These are phyloP conservation scores for Silene conica DNA, from an alignment of 148 eudicot genomes.

Conservation along the genomic window DNA sequence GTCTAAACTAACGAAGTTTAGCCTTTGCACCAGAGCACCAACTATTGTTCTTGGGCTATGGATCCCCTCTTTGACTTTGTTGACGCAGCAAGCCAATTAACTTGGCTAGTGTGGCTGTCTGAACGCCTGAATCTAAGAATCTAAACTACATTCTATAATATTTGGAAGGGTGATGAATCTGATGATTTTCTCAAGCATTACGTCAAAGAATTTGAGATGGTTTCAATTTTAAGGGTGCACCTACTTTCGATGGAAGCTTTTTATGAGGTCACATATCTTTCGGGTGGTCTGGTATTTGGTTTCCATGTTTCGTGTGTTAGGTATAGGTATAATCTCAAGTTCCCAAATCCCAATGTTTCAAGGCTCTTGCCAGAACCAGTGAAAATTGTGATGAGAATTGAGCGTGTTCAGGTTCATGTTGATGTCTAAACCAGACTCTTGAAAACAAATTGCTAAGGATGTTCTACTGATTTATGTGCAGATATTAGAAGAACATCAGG, in stretches of 20 bases:
- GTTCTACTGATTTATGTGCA: constrained; percentile 28
- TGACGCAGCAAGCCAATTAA: background rate
- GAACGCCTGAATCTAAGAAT: background rate
- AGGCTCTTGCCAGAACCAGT: background rate
- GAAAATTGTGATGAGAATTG: background rate
- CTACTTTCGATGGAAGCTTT: background rate
- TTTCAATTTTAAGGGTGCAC: background rate
- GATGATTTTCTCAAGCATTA: background rate
- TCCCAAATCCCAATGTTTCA: background rate
- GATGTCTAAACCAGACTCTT: background rate
- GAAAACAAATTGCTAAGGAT: background rate
- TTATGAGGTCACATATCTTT: background rate
- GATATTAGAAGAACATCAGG: constrained; percentile 59
- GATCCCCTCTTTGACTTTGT: background rate
- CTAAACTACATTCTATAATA: background rate
- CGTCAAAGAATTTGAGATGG: background rate
- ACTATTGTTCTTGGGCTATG: background rate
- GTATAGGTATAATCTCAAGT: background rate
- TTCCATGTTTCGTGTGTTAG: background rate
- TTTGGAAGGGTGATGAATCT: background rate
- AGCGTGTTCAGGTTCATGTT: background rate
- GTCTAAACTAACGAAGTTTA: background rate
- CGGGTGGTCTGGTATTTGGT: background rate
- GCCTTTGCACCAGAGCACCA: background rate
- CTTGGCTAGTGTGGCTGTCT: background rate